Base-by-base conservation (phyloP, 2,329 filamentous ascomycete species). In the Pyrenochaeta sp. region DNA sequence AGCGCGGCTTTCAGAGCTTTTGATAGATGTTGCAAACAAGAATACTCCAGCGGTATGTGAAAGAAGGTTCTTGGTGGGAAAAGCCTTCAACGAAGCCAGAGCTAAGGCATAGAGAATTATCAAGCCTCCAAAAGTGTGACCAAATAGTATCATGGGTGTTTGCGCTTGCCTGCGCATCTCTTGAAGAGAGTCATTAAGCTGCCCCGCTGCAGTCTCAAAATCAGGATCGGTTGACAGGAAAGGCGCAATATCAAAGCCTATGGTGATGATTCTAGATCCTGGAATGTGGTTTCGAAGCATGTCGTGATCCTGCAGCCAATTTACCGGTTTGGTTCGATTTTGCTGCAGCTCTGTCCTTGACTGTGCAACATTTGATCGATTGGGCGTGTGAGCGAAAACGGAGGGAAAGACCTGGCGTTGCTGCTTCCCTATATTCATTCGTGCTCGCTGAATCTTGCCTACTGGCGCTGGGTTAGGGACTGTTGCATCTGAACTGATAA, bases 241-340 rank as follows among this genome's bases (percentile, higher is more conserved):
- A 15, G 33, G 20, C 17, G 21, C 37, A 23, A 54, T 45, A 40
- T 54, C 51, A 20, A 42, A 54, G 9, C 51, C 51, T 2, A 54
- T 36, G 7, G 41, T 49, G 10, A 36, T 45, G 20, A 54, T 32
- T 15, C 46, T 36, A 35, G 47, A 45, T 5, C 21, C 45, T 7
- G 51, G 51, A 14, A 54, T 41, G 20, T 49, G 41, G n/a, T 41
- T 45, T 20, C 12, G 45, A 7, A 54, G 41, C 51, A 54, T 54
- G 14, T 54, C 45, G 10, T 29, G 12, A 35, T 49, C 45, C 15
- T 35, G 43, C 18, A 54, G 20, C 33, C 46, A 54, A 12, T 54
- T 49, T 9, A 54, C 39, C 10, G 42, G 35, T 12, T 36, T 21
- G 11, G 30, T 7, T n/a, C 41, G 46, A 36, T 17, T 20, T 14